A percentile compares a stretch with the other conserved stretches of the same genome.
These are phyloP conservation scores for Backusella parvicylindrica DNA, from an alignment of 192 early-diverging fungal genomes.

Conservation along the genomic window DNA sequence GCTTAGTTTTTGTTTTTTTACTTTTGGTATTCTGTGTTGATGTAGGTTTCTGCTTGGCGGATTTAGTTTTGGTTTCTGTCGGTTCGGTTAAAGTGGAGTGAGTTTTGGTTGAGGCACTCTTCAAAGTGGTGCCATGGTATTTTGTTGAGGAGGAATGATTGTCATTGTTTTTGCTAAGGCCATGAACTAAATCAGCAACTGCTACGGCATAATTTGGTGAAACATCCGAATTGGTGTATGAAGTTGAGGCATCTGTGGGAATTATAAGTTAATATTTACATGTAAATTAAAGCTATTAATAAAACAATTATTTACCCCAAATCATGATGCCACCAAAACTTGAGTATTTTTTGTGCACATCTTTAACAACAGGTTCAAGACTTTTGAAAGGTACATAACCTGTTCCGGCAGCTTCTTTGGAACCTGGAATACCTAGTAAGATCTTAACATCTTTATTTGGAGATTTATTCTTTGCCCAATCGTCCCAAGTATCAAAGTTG, in stretches of 20 bases:
- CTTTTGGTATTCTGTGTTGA: neutral
- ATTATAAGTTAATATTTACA: neutral
- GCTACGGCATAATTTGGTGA: slow-evolving; percentile 27
- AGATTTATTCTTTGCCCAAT: slow-evolving; percentile 60
- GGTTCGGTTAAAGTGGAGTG: neutral
- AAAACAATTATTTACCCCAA: slow-evolving; percentile 43
- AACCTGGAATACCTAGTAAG: slow-evolving; percentile 64
- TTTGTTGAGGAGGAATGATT: neutral
- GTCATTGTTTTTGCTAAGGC: neutral
- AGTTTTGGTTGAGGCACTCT: neutral
- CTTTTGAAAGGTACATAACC: slow-evolving; percentile 49
- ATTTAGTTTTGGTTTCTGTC: neutral
- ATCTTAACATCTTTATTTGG: slow-evolving; percentile 64
- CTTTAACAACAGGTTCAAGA: slow-evolving; percentile 50
- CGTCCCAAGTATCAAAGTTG: slow-evolving; percentile 73
- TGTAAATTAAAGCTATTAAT: neutral
- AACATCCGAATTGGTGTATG: slow-evolving; percentile 48
- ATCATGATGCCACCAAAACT: slow-evolving; percentile 72
- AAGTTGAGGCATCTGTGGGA: slow-evolving; percentile 52
- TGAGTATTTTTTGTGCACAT: slow-evolving; percentile 43
- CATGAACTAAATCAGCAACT: slow-evolving; percentile 18
- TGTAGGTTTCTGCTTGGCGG: neutral
- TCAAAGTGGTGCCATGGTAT: neutral
- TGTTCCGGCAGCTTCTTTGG: slow-evolving; percentile 50
- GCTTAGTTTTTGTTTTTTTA: neutral